These are phyloP conservation scores for Fomitopsis schrenkii DNA, from an alignment of 1,284 basidiomycete genomes.

Conservation along the genomic window DNA sequence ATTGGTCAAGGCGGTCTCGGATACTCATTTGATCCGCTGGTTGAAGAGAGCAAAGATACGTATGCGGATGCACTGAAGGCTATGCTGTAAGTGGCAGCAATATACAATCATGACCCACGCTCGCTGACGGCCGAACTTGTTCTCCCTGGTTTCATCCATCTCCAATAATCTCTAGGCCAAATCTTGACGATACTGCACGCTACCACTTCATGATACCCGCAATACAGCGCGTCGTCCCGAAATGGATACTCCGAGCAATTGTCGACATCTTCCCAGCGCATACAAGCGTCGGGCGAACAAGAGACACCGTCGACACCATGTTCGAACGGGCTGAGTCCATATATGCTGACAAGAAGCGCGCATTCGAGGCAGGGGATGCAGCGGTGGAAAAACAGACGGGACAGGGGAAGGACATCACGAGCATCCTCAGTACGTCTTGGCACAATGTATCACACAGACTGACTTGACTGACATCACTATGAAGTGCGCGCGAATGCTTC, in stretches of 20 bases:
- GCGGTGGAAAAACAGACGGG: conserved; percentile 20
- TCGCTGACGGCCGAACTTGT: no score
- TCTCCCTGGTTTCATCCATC: no score
- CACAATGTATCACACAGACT: neutral
- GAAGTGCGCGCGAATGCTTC: conserved; percentile 25
- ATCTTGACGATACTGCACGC: no score
- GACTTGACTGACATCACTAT: neutral
- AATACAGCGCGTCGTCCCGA: no score
- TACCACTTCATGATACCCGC: no score
- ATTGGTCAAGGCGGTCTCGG: conserved; percentile 33
- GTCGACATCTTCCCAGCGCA: no score
- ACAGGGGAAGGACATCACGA: conserved; percentile 27
- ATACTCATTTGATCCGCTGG: conserved; percentile 31
- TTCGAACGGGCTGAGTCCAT: conserved; percentile 2
- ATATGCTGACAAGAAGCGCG: conserved; percentile 16
- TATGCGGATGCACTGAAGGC: conserved; percentile 25
- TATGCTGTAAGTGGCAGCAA: no score
- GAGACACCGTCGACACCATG: no score
- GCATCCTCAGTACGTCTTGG: conserved; percentile 21
- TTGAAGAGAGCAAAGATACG: conserved; percentile 15
- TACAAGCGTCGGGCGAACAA: no score
- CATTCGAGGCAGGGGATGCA: conserved; percentile 22
- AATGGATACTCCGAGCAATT: no score
- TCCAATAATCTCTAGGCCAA: no score
- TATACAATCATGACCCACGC: no score